These are phyloP conservation scores for Plantago coronopus DNA, from an alignment of 305 asterid species.

Conservation along the genomic window DNA sequence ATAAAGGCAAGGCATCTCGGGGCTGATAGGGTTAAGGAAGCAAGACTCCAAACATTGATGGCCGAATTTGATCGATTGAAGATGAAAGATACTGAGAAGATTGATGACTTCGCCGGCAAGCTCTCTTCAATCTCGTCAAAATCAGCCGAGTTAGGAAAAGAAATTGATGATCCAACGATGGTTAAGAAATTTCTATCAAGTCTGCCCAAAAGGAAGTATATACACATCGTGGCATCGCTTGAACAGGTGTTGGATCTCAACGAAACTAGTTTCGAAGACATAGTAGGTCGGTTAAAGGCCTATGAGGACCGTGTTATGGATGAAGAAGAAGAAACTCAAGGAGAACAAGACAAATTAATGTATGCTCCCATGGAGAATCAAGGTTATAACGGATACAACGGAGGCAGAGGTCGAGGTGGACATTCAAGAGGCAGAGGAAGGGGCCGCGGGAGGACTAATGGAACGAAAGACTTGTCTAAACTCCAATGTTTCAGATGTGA, in stretches of 20 bases:
- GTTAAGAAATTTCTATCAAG: neutral
- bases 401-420: neutral
- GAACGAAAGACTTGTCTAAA: too few species aligned
- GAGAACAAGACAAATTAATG: too few species aligned
- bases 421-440: neutral
- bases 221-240: too few species aligned
- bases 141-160: neutral
- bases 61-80: neutral
- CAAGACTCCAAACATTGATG: neutral
- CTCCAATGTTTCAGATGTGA: slow-evolving; percentile 14
- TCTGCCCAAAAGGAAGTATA: neutral
- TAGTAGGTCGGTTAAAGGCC: too few species aligned
- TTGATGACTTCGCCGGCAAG: neutral
- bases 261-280: too few species aligned
- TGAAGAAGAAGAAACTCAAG: too few species aligned
- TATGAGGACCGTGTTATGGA: too few species aligned
- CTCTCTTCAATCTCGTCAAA: neutral
- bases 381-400: too few species aligned
- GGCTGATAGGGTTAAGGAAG: neutral
- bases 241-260: too few species aligned
- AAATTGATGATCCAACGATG: neutral
- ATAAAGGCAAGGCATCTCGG: neutral
- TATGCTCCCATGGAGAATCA: too few species aligned
- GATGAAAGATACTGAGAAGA: neutral
- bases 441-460: too few species aligned